Evolutionary conservation across 345 rosid genomes (phyloP).

Genomic region (Eucalyptus lansdowneana): DNA sequence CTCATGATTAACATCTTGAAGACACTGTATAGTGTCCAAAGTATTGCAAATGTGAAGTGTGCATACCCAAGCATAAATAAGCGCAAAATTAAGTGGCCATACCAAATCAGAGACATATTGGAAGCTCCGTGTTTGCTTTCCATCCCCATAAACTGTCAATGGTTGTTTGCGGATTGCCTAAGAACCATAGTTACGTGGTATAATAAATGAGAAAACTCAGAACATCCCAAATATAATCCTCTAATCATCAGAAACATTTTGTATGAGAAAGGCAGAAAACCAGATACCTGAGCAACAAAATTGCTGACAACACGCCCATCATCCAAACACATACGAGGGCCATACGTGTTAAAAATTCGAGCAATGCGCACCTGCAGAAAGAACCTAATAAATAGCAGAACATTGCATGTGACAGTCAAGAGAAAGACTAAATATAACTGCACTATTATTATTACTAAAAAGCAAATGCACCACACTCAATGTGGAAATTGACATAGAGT

Average conservation of each 20-base stretch:
- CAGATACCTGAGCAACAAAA: slow-evolving; percentile 85
- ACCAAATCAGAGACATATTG: slow-evolving; percentile 98
- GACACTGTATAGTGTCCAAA: not conserved
- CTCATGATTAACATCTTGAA: not conserved
- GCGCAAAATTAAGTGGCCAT: not conserved
- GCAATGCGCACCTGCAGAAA: slow-evolving; percentile 83
- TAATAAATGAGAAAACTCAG: not conserved
- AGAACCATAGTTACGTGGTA: not conserved
- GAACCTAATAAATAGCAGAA: not conserved
- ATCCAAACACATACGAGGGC: slow-evolving; percentile 98
- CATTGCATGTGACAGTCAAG: not conserved
- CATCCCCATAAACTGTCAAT: slow-evolving; percentile 95
- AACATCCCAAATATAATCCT: not conserved
- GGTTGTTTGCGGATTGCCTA: slow-evolving; percentile 86
- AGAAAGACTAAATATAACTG: not conserved
- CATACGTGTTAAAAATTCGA: slow-evolving; percentile 95
- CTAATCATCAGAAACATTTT: not conserved
- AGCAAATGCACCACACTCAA: not conserved
- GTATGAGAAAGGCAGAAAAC: not conserved
- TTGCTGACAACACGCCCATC: slow-evolving; percentile 99
- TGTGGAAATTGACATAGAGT: not conserved
- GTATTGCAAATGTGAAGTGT: not conserved
- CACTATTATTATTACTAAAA: not conserved
- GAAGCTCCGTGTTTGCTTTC: slow-evolving; percentile 99
- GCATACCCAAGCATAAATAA: not conserved